phyloP scores from a whole-genome alignment of 139 green algal species.

The Pseudopediastrum boryanum region DNA sequence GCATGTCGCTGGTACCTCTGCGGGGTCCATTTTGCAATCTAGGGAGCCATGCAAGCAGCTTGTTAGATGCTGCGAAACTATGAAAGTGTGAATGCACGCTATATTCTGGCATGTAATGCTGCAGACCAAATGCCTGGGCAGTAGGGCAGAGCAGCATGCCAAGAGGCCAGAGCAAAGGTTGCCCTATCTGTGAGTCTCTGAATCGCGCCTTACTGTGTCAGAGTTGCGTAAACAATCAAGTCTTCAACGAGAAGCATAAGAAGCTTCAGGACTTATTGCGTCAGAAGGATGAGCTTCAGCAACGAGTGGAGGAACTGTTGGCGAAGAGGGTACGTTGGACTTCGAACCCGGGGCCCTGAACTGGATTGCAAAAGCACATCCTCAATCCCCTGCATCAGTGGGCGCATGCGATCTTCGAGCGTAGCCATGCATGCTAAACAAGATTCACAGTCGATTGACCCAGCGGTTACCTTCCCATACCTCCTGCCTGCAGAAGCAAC shows the following conservation, averaged over 20 bases:
- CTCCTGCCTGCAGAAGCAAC: background rate
- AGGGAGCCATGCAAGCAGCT: too few relatives aligned
- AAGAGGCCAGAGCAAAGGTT: background rate
- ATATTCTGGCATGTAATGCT: too few relatives aligned
- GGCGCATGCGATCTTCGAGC: background rate
- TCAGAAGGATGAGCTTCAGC: constrained; percentile 15
- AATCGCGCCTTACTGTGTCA: constrained; percentile 25
- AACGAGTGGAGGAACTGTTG: constrained; percentile 1
- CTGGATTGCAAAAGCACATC: background rate
- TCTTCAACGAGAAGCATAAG: background rate
- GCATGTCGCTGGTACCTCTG: too few relatives aligned
- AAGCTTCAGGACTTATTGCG: constrained; percentile 2
- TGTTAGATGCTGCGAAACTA: too few relatives aligned
- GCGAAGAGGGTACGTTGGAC: constrained; percentile 6
- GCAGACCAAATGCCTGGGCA: too few relatives aligned
- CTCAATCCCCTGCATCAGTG: background rate
- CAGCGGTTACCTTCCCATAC: background rate
- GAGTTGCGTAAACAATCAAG: constrained; percentile 23
- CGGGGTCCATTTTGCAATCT: too few relatives aligned
- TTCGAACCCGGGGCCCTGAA: too few relatives aligned
- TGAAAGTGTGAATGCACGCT: too few relatives aligned
- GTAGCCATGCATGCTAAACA: background rate
- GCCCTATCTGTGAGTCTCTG: background rate
- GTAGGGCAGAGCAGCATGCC: too few relatives aligned
- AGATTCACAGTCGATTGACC: background rate